Conservation (phyloP, 2,329 filamentous ascomycete genomes). For the Tolypocladium cylindrosporum region DNA sequence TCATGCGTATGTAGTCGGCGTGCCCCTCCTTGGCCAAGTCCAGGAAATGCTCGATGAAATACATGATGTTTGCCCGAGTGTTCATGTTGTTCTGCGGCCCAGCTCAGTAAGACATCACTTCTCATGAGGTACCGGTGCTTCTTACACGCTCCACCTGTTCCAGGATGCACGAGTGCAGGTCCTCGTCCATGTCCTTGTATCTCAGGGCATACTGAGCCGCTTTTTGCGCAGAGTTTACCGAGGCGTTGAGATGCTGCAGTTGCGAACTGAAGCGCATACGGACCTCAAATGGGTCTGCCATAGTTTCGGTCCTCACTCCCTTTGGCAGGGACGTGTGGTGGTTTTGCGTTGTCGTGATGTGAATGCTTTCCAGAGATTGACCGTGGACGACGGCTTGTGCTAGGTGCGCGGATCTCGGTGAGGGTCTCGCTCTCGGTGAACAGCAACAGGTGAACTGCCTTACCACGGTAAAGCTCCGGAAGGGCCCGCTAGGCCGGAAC, state of each 20-base stretch:
- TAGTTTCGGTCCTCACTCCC: slow-evolving; percentile 12
- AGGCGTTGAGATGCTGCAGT: slow-evolving; percentile 84
- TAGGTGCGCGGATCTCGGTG: background rate
- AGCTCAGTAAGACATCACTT: background rate
- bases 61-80: slow-evolving; percentile 96
- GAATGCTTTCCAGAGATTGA: background rate
- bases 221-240: slow-evolving; percentile 80
- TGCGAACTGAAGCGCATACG: slow-evolving; percentile 92
- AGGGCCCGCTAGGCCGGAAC: background rate
- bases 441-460: background rate
- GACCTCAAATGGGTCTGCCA: slow-evolving; percentile 89
- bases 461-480: slow-evolving; percentile 3
- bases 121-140: no score
- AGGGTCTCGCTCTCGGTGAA: slow-evolving; percentile 5
- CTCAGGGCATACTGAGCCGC: slow-evolving; percentile 91
- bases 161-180: slow-evolving; percentile 92
- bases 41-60: slow-evolving; percentile 92
- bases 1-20: slow-evolving; percentile 80
- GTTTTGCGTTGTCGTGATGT: background rate
- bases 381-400: background rate
- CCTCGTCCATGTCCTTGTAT: slow-evolving; percentile 90
- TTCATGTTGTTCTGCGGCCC: slow-evolving; percentile 76
- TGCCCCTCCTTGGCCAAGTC: slow-evolving; percentile 73
- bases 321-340: background rate
- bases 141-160: slow-evolving; percentile 79